Evolutionary conservation across 805 yeast genomes (phyloP).

Genomic region (Peterozyma xylosa): DNA sequence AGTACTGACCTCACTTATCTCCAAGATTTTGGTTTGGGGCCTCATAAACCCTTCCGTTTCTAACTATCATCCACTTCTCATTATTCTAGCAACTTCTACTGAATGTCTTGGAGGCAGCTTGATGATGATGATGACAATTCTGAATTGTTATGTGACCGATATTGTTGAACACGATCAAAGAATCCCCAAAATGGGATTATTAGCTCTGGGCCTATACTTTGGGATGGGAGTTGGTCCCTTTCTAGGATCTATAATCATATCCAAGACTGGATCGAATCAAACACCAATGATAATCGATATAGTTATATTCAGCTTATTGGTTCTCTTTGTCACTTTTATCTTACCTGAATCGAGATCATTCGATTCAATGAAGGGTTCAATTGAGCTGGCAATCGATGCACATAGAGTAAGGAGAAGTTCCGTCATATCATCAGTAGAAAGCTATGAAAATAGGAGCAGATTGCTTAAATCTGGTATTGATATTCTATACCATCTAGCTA

Average conservation of each 20-base stretch:
- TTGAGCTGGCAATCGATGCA: slow-evolving; percentile 39
- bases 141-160: slow-evolving; percentile 58
- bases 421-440: slow-evolving; percentile 11
- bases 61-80: slow-evolving; percentile 17
- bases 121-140: slow-evolving; percentile 38
- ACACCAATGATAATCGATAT: slow-evolving; percentile 21
- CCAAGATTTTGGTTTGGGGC: neutral
- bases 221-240: slow-evolving; percentile 53
- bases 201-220: slow-evolving; percentile 42
- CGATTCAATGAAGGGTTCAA: slow-evolving; percentile 38
- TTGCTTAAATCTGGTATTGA: slow-evolving; percentile 1
- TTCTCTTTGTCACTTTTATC: slow-evolving; percentile 24
- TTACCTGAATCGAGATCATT: slow-evolving; percentile 50
- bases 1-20: neutral
- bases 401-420: slow-evolving; percentile 34
- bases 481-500: slow-evolving; percentile 8
- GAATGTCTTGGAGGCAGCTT: slow-evolving; percentile 47
- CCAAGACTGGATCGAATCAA: slow-evolving; percentile 13
- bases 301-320: slow-evolving; percentile 19
- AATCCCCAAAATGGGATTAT: slow-evolving; percentile 41
- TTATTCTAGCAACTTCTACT: slow-evolving; percentile 34
- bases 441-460: slow-evolving; percentile 20
- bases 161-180: slow-evolving; percentile 49
- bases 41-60: neutral
- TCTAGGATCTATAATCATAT: slow-evolving; percentile 31